Percentiles rank a stretch among this genome's conserved stretches.
Conservation (phyloP, 2,329 filamentous ascomycete genomes). For the Periconia digitata region DNA sequence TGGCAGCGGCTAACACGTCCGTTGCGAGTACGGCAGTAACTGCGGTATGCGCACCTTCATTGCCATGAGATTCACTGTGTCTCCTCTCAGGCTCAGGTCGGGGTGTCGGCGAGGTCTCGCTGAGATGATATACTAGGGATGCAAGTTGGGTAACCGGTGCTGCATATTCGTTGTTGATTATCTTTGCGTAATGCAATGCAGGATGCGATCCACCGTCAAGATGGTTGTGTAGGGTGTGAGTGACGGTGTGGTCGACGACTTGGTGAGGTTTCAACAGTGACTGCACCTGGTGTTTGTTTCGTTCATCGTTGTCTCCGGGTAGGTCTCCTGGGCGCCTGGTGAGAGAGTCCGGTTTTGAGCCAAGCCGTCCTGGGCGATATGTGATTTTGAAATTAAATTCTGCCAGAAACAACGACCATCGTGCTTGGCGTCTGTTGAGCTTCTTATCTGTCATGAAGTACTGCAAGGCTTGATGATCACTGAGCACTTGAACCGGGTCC, state of each 20-base stretch:
- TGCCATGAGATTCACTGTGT: no score
- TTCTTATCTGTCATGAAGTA: slow-evolving; percentile 29
- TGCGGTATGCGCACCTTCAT: no score
- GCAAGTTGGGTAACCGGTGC: no score
- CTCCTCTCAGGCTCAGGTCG: no score
- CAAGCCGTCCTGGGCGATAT: background rate
- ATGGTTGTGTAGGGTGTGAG: background rate
- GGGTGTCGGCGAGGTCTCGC: no score
- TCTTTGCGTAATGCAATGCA: background rate
- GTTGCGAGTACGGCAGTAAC: no score
- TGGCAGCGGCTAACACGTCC: no score
- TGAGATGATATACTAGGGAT: no score
- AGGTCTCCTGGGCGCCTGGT: background rate
- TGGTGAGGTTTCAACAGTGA: background rate
- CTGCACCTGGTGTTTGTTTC: background rate
- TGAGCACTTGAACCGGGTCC: slow-evolving; percentile 24
- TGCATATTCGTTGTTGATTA: no score
- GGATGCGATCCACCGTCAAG: no score
- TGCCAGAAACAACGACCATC: slow-evolving; percentile 15
- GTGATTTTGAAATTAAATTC: slow-evolving; percentile 2
- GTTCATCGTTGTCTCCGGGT: background rate
- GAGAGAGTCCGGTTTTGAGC: background rate
- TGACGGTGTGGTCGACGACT: background rate
- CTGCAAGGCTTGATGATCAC: slow-evolving; percentile 32
- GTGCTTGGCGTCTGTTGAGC: slow-evolving; percentile 24